Base-by-base conservation (phyloP, 768 basidiomycete species). In the Lepiota brunneoincarnata region DNA sequence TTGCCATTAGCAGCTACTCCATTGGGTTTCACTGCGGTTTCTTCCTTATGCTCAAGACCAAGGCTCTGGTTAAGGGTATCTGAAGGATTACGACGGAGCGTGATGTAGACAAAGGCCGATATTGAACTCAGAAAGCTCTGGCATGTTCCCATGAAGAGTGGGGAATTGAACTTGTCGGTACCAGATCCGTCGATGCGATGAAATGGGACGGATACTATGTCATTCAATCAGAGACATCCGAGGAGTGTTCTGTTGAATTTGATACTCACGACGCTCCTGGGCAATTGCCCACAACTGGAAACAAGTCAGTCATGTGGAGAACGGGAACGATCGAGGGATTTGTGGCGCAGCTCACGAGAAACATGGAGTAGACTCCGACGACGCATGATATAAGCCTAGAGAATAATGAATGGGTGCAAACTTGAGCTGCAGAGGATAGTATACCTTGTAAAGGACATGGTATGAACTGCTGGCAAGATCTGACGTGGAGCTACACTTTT, bases 301-400 rank as follows among this genome's bases (percentile, higher is more conserved):
- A 55, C 17, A 31, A 39, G 37, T 44, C 44, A 44, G 23, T 34
- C 48, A 58, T 35, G 56, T 31, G 62, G 6, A 10, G 54, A 28
- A 43, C 41, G 3, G 26, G 12, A 11, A 31, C 4, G 12, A 41
- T 46, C 26, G n/a, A 24, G 21, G 49, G 7, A 31, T 9, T 28
- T 31, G 31, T 37, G n/a, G 1, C 55, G 21, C 49, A 37, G 51
- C 86, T 69, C 62, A 89, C 89, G 60, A 98, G 75, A 68, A 97
- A 98, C 80, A 93, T 93, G 20, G 88, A 82, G 66, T 98, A 98
- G 41, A 98, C 94, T 50, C 95, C 95, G 7, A 78, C 71, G 11
- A 93, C 80, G 67, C 95, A 98, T 58, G 88, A 60, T 23, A 75
- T 78, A 43, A 98, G 79, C 62, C 88, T 89, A 38, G 51, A n/a